Base-by-base conservation (phyloP, 331 rosid genomes). In the Erythrophleum ivorense region DNA sequence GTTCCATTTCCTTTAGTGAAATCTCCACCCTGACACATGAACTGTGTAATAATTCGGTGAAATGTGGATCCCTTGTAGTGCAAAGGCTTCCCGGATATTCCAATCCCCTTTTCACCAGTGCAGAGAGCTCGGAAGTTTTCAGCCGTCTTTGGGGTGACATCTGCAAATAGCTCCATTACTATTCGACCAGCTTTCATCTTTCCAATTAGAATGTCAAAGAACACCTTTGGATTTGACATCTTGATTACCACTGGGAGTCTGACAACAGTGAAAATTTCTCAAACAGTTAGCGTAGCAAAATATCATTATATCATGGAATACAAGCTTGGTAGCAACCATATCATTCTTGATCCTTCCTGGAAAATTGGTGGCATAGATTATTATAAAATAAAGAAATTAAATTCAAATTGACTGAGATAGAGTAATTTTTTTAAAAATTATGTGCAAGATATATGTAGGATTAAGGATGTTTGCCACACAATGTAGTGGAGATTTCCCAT, bases 11-110 rank as follows among this genome's bases (percentile, higher is more conserved):
- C 93, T 67, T 52, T 88, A 0, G 97, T 91, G 87, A 93, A 93
- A 85, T 95, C 94, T 19, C 97, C 98, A 29, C 97, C 97, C 10
- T 95, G 97, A 73, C 93, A 93, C 98, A 95, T 93, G 80, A 95
- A 91, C 0, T 41, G 43, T 0, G 98, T 97, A 72, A 95, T 88
- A 60, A 95, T 88, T 1, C 94, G 91, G 85, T 91, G 97, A 62
- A 95, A 93, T 7, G 18, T 0, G 0, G 98, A 93, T n/a, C 98
- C 98, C 66, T 89, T 93, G 70, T 71, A 95, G 79, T 95, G 92
- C 54, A 95, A 71, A 3, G 59, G 90, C 85, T 91, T 91, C 70
- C 98, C 97, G 0, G 85, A 82, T 11, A 1, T 33, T 43, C 97
- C 98, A 6, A 95, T 83, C 38, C 98, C 94, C 85, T 80, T 95